Conservation (phyloP, 2,329 filamentous ascomycete species). For the Diaporthe destruens region DNA sequence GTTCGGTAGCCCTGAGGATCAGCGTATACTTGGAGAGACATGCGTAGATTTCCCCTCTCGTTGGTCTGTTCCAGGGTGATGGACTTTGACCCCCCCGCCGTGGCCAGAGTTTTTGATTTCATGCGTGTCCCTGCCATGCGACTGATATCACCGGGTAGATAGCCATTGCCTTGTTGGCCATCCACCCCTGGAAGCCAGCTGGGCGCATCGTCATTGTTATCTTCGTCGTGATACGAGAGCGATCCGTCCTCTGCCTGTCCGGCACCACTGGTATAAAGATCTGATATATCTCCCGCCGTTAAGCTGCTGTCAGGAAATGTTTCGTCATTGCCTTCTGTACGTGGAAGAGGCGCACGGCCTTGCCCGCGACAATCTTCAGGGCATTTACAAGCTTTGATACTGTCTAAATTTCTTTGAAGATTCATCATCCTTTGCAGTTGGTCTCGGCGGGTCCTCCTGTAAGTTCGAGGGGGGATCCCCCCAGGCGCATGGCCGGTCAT, state of each 20-base stretch:
- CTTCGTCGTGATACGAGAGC: neutral
- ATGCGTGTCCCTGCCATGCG: neutral
- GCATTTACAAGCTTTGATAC: neutral
- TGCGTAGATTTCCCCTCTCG: neutral
- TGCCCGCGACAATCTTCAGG: constrained; percentile 6
- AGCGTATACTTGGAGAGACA: constrained; percentile 10
- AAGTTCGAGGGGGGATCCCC: neutral
- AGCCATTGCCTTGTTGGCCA: neutral
- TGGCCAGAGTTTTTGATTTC: constrained; percentile 1
- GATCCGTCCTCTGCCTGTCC: no score
- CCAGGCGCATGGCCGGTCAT: neutral
- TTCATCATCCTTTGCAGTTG: neutral
- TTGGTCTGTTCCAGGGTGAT: neutral
- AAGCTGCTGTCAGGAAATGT: no score
- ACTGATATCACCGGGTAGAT: neutral
- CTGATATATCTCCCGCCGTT: neutral
- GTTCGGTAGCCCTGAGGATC: constrained; percentile 11
- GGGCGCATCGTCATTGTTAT: neutral
- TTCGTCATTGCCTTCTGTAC: no score
- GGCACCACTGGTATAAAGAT: neutral
- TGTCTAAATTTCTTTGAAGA: neutral
- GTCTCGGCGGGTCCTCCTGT: neutral
- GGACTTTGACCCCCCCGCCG: neutral
- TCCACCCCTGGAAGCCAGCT: neutral
- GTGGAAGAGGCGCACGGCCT: neutral